These are phyloP conservation scores for Entonaema liquescens DNA, from an alignment of 495 filamentous ascomycete species.

Conservation along the genomic window DNA sequence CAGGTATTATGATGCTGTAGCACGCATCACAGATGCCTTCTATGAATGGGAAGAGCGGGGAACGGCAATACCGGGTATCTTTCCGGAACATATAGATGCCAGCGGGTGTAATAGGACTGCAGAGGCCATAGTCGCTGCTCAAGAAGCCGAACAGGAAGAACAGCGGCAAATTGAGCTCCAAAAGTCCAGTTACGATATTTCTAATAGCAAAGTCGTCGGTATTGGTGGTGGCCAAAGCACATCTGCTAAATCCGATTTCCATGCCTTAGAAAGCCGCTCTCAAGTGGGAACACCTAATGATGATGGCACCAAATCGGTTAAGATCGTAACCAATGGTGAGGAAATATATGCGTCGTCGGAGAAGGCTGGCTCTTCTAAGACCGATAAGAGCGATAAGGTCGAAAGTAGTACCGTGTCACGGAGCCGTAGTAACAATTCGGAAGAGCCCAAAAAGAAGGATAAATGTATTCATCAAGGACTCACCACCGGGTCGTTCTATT, in stretches of 20 bases:
- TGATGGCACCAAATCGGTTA: constrained; percentile 25
- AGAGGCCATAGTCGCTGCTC: constrained; percentile 33
- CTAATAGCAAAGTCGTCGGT: constrained; percentile 9
- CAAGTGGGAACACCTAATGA: constrained; percentile 32
- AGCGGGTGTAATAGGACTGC: constrained; percentile 62
- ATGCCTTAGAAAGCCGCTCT: constrained; percentile 24
- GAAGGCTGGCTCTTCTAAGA: constrained; percentile 13
- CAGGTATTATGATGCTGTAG: constrained; percentile 95
- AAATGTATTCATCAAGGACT: constrained; percentile 66
- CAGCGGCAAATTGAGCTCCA: constrained; percentile 9
- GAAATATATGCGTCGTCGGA: constrained; percentile 21
- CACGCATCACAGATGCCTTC: constrained; percentile 87
- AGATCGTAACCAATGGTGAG: constrained; percentile 31
- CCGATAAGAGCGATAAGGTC: not conserved
- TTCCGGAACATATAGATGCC: constrained; percentile 83
- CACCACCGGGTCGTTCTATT: constrained; percentile 47
- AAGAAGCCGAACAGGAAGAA: constrained; percentile 17
- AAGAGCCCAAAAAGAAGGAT: constrained; percentile 43
- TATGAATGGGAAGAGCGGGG: constrained; percentile 75
- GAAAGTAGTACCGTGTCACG: constrained; percentile 3
- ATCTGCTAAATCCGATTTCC: constrained; percentile 5
- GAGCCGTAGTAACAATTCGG: constrained; percentile 4
- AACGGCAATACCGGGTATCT: constrained; percentile 83
- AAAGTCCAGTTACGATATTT: constrained; percentile 1
- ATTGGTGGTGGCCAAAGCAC: not conserved